Conservation (phyloP, 352 stramenopile species). For the Phytopythium helicoides region DNA sequence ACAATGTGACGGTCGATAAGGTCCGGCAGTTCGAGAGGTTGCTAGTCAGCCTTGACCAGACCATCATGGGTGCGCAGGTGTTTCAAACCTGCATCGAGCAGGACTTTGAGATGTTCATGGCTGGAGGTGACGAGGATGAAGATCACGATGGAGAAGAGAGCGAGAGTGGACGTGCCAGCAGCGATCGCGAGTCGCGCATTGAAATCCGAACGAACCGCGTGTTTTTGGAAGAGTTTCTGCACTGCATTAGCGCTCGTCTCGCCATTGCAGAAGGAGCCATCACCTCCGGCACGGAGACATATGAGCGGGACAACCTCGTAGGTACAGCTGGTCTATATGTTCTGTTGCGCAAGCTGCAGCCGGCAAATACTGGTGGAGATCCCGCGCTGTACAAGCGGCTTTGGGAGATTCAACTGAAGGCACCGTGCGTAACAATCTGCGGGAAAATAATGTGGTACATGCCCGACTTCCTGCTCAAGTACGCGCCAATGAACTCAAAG, state of each 20-base stretch:
- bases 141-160: slow-evolving; percentile 63
- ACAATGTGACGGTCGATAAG: slow-evolving; percentile 81
- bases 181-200: slow-evolving; percentile 68
- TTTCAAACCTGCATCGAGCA: slow-evolving; percentile 89
- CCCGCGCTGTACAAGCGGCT: slow-evolving; percentile 88
- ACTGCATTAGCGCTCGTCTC: slow-evolving; percentile 76
- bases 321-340: slow-evolving; percentile 90
- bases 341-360: slow-evolving; percentile 80
- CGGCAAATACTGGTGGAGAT: slow-evolving; percentile 83
- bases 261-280: slow-evolving; percentile 64
- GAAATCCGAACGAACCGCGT: slow-evolving; percentile 82
- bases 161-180: slow-evolving; percentile 47
- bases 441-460: slow-evolving; percentile 86
- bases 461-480: slow-evolving; percentile 85
- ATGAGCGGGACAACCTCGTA: slow-evolving; percentile 84
- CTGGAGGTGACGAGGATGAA: slow-evolving; percentile 52
- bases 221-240: slow-evolving; percentile 85
- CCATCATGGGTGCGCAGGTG: slow-evolving; percentile 85
- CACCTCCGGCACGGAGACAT: slow-evolving; percentile 86
- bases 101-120: slow-evolving; percentile 84
- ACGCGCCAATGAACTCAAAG: slow-evolving; percentile 80
- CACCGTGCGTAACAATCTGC: slow-evolving; percentile 81
- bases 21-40: slow-evolving; percentile 87
- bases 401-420: slow-evolving; percentile 86
- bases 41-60: slow-evolving; percentile 85